Evolutionary conservation across 441 rosid species (phyloP), one percentile per base, ranked within the genome.

Genomic region (Pelargonium myrrhifolium): DNA sequence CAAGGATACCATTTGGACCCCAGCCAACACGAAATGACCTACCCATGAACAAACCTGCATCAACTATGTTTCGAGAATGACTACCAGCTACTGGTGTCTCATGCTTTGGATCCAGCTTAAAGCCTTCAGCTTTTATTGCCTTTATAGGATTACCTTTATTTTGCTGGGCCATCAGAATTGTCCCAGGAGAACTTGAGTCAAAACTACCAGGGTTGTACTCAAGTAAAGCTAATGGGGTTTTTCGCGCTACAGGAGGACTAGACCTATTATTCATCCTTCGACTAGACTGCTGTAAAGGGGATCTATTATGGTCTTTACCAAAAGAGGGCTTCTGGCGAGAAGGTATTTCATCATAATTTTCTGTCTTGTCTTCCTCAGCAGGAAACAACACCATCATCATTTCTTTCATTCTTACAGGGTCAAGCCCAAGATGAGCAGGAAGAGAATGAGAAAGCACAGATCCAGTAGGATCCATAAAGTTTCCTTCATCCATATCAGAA

Each of bases 1-100:
- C 84, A 76, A 94, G 96, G 71, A 92, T 73, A 24, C 98, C 98
- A 85, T 87, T 89, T 31, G 96, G 98, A 2, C 98, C 98, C 99
- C 99, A 94, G 28, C 99, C 99, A 47, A 86, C 99, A 71, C 98
- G 96, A 81, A 92, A 94, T 35, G 98, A 92, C 77, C 91, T 84
- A 62, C 97, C 96, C 99, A 92, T 92, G 80, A 94, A 94, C 62
- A 94, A 81, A 69, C 90, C 98, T 15, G 98, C 96, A 82, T 94
- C 99, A 71, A 88, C 96, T 74, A 94, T 77, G 78, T 87, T 88
- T 74, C 70, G 73, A 67, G 96, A 92, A 83, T 86, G 84, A 79
- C 83, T 81, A 74, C 85, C 87, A 62, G 84, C 78, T 42, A 89
- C 69, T 51, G 93, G 97, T 65, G 98, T 90, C 68, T 68, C 89